A percentile compares a stretch with the other conserved stretches of the same genome.
These are phyloP conservation scores for Tephrocybe sp. DNA, from an alignment of 768 basidiomycete species.

Conservation along the genomic window DNA sequence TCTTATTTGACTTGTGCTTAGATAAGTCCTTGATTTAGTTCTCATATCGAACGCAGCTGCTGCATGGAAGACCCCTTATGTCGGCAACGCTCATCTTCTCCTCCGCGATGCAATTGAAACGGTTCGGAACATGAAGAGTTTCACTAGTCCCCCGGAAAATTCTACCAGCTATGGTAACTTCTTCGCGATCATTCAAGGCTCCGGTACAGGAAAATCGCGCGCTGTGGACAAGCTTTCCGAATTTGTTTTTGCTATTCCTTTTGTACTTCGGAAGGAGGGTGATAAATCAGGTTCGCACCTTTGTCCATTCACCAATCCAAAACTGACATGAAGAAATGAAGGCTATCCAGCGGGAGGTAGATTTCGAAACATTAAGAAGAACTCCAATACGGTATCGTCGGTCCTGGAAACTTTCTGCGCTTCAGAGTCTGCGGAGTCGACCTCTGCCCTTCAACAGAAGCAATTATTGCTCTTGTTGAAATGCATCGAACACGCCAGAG, in stretches of 20 bases:
- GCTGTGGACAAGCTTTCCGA: not conserved
- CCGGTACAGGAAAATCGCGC: not conserved
- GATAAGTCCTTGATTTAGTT: no score
- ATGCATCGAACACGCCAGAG: not conserved
- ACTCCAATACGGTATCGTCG: not conserved
- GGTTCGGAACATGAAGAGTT: not conserved
- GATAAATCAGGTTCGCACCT: not conserved
- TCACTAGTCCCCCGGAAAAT: no score
- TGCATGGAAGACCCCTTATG: not conserved
- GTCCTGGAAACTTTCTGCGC: not conserved
- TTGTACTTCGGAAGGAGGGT: not conserved
- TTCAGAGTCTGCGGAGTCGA: no score
- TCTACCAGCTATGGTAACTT: slow-evolving; percentile 1
- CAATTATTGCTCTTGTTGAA: not conserved
- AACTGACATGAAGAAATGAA: no score
- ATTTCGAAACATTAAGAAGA: no score
- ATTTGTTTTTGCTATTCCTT: not conserved
- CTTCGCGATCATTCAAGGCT: not conserved
- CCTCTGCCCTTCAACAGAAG: no score
- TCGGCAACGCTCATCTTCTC: not conserved
- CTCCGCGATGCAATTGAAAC: not conserved
- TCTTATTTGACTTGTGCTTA: no score
- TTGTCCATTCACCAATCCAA: not conserved
- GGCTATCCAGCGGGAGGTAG: no score
- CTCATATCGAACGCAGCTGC: no score